Percentiles rank a stretch among this genome's conserved stretches.
Conservation (phyloP, 2,329 filamentous ascomycete genomes). For the Plenodomus lindquistii region DNA sequence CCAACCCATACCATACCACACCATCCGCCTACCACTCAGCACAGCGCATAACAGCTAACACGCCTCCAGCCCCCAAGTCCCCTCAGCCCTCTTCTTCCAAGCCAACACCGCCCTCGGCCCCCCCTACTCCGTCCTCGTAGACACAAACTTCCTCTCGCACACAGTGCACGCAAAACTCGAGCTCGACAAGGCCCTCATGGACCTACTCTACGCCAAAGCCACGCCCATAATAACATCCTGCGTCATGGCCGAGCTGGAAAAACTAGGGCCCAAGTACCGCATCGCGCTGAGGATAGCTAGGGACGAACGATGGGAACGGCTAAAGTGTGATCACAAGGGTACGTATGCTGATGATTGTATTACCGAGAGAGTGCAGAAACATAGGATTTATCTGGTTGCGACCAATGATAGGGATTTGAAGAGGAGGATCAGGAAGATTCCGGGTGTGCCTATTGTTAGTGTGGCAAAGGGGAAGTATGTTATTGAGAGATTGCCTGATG, state of each 20-base stretch:
- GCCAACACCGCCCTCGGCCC: constrained; percentile 81
- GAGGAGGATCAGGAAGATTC: constrained; percentile 80
- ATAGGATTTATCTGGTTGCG: constrained; percentile 51
- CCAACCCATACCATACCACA: constrained; percentile 8
- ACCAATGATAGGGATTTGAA: constrained; percentile 65
- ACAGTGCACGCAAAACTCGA: constrained; percentile 91
- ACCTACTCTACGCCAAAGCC: constrained; percentile 89
- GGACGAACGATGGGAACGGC: constrained; percentile 83
- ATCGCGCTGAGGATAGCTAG: constrained; percentile 83
- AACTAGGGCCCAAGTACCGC: constrained; percentile 82
- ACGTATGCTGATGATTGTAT: constrained; percentile 76
- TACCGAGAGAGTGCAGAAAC: constrained; percentile 49
- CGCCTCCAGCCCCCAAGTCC: constrained; percentile 70
- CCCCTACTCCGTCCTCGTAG: constrained; percentile 71
- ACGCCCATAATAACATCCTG: constrained; percentile 79
- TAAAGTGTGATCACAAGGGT: constrained; percentile 90
- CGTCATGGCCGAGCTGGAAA: constrained; percentile 84
- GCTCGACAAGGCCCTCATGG: constrained; percentile 87
- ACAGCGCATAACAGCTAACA: no score
- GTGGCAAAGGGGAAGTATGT: constrained; percentile 90
- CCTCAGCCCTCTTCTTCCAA: constrained; percentile 58
- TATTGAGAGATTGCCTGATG: constrained; percentile 87
- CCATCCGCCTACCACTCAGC: constrained; percentile 13
- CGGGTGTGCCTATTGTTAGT: constrained; percentile 75
- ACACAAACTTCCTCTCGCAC: constrained; percentile 57